Evolutionary conservation across 345 rosid genomes (phyloP), one percentile per base, ranked within the genome.

Genomic region (Bretschneidera sinensis): DNA sequence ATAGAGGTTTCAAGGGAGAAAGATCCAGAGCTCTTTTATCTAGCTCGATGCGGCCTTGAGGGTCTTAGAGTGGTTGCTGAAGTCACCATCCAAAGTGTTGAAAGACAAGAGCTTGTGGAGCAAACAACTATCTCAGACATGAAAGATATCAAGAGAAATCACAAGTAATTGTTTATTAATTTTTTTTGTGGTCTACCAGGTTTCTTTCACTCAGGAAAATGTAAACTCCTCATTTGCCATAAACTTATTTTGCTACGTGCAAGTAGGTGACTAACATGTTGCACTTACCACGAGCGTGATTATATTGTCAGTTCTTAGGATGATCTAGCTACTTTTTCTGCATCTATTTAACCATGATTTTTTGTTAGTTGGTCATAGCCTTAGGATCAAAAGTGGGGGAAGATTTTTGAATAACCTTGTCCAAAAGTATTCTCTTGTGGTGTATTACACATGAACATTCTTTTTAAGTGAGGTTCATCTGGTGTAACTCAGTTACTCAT

Each of bases 1-100:
- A 85, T 90, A 60, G 97, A 88, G 67, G 72, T 94, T 53, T 94
- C 96, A 2, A 81, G 77, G 66, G 99, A 88, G 33, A 83, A 86
- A 70, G 91, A 94, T 75, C 96, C 95, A 0, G 92, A 94, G 72
- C 79, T 94, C 45, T 94, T 94, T 80, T 83, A 83, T 76, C 73
- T 94, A 47, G 99, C 91, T 63, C 86, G 99, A 3, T 83, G 95
- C 68, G 97, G 99, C 64, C 88, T 94, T 66, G 99, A 97, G 47
- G 97, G 84, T 34, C 96, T 94, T 57, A 96, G 95, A 68, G 97
- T 94, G 73, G 95, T 94, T 71, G 85, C 99, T 63, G 99, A 94
- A 82, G 96, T 94, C 59, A 88, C 88, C 51, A 81, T 94, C 49
- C 97, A 90, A 28, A 88, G 97, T 72, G 97, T 94, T 52, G 96